Base-by-base conservation (phyloP, 805 yeast species). In the Spencermartinsiella europaea region DNA sequence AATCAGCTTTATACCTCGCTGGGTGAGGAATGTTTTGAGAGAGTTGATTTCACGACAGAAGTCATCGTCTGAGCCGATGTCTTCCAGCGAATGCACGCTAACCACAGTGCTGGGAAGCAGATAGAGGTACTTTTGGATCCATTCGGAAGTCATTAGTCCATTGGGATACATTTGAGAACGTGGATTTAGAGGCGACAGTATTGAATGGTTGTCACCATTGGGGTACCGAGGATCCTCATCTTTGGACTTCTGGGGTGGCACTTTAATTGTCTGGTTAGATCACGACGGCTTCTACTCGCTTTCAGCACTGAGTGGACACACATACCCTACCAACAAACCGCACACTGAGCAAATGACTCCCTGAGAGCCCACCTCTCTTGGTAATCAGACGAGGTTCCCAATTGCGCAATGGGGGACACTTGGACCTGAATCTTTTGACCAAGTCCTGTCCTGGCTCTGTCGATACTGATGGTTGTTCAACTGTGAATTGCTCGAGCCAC, bases 91-190 rank as follows among this genome's bases (percentile, higher is more conserved):
- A 53, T 71, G 70, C 33, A 77, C 69, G 1, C 74, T 58, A 1
- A 80, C 62, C 36, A 72, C 69, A 0, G 74, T 71, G 1, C 74
- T 53, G 0, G 86, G 85, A n/a, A 68, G 36, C 2, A 64, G 46
- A n/a, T 69, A 64, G 21, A 65, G 63, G 54, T 80, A 77, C 55
- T 78, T 80, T 31, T 70, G 67, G 12, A 79, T 48, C 87, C 86
- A 81, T 21, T 73, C 64, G 0, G 58, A 52, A 1, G 74, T 67
- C 25, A 77, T 55, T 1, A 77, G 52, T 0, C 73, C 71, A 31
- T 69, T 63, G 1, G 77, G 75, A 50, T 60, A 70, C 25, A 71
- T 46, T 0, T 59, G 55, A 0, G 75, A 66, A 2, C 63, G 62
- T n/a, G 66, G 64, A 41, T 71, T 67, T 40, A 69, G 63, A 2